Base-by-base conservation (phyloP, 345 rosid species). In the Citrus glauca region DNA sequence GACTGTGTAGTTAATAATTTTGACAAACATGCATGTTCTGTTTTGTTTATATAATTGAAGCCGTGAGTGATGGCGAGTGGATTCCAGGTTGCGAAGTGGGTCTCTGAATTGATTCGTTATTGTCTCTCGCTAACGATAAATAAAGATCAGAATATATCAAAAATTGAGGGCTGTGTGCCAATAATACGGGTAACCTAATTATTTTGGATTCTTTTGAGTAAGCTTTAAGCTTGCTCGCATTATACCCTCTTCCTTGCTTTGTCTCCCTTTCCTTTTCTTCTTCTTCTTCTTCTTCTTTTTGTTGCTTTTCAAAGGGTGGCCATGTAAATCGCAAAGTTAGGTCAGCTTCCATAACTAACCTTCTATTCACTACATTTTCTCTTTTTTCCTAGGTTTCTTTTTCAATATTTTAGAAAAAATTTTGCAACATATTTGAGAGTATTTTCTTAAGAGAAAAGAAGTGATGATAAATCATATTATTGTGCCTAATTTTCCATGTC, bases 31-130 rank as follows among this genome's bases (percentile, higher is more conserved):
- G 56, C 57, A 59, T 37, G 48, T 32, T 40, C 7, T 19, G 8
- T 28, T 30, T 22, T 24, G 4, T 38, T 57, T n/a, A 2, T 32
- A 48, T 42, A 73, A 82, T 79, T 33, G 77, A 80, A 72, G 78
- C 65, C 78, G 81, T 59, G 75, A 82, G 84, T 85, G 77, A 78
- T 55, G 74, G 74, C 57, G 40, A 74, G 78, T 83, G 85, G 83
- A 74, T 4, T 78, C 77, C 82, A 78, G 81, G 69, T 59, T 60
- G 64, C 42, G 65, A 65, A 56, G 81, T 71, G 78, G 80, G 82
- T 59, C 73, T 62, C 71, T 65, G 1, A 35, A 35, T 19, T 65
- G 16, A 42, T 42, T 42, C 9, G 4, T 11, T 11, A 42, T 11
- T 78, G 79, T 59, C 73, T 62, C 70, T 65, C 35, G 5, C 13